Evolutionary conservation across 2,329 filamentous ascomycete genomes (phyloP).

Genomic region (Curvularia sp.): DNA sequence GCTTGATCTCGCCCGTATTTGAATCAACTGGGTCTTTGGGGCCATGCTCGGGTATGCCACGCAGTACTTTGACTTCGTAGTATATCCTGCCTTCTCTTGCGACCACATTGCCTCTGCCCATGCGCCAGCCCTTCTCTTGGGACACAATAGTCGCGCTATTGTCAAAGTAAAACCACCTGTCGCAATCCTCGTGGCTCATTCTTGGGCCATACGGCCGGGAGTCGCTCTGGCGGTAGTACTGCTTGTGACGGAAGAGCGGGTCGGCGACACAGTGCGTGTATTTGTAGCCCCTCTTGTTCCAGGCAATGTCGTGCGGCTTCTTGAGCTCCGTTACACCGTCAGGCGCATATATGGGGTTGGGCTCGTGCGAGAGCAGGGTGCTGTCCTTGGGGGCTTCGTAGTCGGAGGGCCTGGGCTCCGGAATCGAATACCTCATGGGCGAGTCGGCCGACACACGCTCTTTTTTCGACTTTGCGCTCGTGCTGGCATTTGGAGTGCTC

Average conservation of each 20-base stretch:
- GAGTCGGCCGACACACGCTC: conserved; percentile 49
- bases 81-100: conserved; percentile 90
- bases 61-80: conserved; percentile 90
- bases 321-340: conserved; percentile 54
- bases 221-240: conserved; percentile 90
- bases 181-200: conserved; percentile 91
- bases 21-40: conserved; percentile 49
- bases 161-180: conserved; percentile 80
- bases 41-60: conserved; percentile 67
- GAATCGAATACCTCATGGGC: conserved; percentile 60
- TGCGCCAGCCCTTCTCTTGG: conserved; percentile 91
- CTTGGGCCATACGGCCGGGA: conserved; percentile 81
- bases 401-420: conserved; percentile 56
- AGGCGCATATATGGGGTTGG: conserved; percentile 53
- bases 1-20: conserved; percentile 49
- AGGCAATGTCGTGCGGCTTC: conserved; percentile 62
- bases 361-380: conserved; percentile 57
- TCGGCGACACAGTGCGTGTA: conserved; percentile 93
- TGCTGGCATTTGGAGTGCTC: conserved; percentile 51
- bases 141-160: conserved; percentile 80
- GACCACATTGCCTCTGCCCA: conserved; percentile 87
- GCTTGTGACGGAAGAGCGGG: conserved; percentile 81
- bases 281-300: conserved; percentile 76
- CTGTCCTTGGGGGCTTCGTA: conserved; percentile 60
- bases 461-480: conserved; percentile 50